Percentiles rank a stretch among this genome's conserved stretches.
These are phyloP conservation scores for Arthrobotrys pseudoclavata DNA, from an alignment of 2,329 filamentous ascomycete genomes.

Conservation along the genomic window DNA sequence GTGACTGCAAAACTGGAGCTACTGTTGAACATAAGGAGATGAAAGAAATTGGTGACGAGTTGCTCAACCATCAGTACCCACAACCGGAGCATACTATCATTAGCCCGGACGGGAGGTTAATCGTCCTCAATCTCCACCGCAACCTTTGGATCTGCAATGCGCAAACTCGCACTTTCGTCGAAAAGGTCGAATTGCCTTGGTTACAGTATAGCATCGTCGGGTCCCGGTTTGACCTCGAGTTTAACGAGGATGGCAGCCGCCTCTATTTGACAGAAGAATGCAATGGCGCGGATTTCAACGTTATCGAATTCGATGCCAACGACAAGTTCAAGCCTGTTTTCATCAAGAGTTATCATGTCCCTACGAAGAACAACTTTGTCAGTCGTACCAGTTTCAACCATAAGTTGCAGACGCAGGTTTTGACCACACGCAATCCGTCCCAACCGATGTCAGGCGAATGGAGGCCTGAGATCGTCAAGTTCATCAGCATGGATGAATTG, in stretches of 20 bases:
- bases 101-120: conserved; percentile 45
- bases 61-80: conserved; percentile 23
- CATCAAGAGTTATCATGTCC: conserved; percentile 50
- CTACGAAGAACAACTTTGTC: conserved; percentile 40
- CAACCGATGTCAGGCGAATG: conserved; percentile 51
- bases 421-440: conserved; percentile 32
- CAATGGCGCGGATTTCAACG: conserved; percentile 51
- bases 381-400: conserved; percentile 55
- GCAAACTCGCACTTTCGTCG: conserved; percentile 29
- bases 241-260: conserved; percentile 44
- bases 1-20: conserved; percentile 37
- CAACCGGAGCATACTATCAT: conserved; percentile 47
- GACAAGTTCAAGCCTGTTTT: conserved; percentile 44
- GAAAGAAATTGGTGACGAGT: conserved; percentile 21
- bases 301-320: conserved; percentile 42
- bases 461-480: conserved; percentile 50
- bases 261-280: conserved; percentile 51
- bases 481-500: conserved; percentile 49
- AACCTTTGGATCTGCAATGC: conserved; percentile 40
- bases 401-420: conserved; percentile 36
- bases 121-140: conserved; percentile 30
- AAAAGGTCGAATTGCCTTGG: conserved; percentile 50
- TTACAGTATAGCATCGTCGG: conserved; percentile 35
- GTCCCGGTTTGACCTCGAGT: conserved; percentile 40
- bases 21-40: conserved; percentile 21